Base-by-base conservation (phyloP, 2,329 filamentous ascomycete genomes). In the Calonectria montana region DNA sequence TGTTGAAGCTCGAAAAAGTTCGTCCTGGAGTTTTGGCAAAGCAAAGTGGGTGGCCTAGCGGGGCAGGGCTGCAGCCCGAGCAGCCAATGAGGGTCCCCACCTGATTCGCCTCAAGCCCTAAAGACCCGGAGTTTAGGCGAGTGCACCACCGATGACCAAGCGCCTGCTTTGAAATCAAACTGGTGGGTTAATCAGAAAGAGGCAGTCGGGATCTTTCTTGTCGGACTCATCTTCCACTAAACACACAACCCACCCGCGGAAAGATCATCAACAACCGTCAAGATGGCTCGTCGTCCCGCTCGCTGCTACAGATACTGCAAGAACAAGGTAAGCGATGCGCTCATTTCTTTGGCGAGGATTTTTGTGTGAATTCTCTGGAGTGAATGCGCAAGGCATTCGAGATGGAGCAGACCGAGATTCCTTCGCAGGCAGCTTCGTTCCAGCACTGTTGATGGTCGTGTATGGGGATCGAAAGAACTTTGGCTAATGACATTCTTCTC, bases 251-350 rank as follows among this genome's bases (percentile, higher is more conserved):
- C 78, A 81, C 75, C 76, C 68, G 75, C 74, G 80, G 83, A 82
- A 77, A 82, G 81, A 80, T 82, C 79, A 80, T 75, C 80, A 80
- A 83, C 88, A 91, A 88, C 90, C 88, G 91, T 93, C 93, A 96
- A 93, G 91, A 99, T 99, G 97, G 97, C 97, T 86, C 95, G 97
- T 89, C 95, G 97, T 94, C 97, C 97, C 86, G 97, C 97, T 86
- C 94, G 97, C 91, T 99, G 97, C 91, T 99, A 98, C 93, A 94
- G 97, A 86, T 99, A 99, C 94, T 99, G 97, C 96, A 99, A 99
- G 95, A 99, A 98, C 94, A 98, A 98, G 95, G 95, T 97, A 86
- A 89, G 93, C 88, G 62, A 50, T 64, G 64, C 64, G 65, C 55
- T 70, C 65, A 70, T 47, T 66, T 61, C 62, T 57, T 69, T 39